Conservation (phyloP, 345 rosid species). For the Populus pruinosa region DNA sequence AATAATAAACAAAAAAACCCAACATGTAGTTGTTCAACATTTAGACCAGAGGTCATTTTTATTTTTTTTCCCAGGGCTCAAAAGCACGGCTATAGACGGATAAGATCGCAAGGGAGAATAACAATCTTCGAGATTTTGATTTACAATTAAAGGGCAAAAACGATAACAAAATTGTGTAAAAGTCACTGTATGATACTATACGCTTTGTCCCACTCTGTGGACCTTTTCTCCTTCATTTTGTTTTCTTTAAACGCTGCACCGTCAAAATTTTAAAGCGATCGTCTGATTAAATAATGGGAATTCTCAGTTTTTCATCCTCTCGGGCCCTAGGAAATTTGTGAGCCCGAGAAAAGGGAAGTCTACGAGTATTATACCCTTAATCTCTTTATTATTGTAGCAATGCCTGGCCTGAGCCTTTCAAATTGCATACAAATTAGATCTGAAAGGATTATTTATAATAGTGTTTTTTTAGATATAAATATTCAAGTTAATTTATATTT, state of each 20-base stretch:
- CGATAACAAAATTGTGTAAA: constrained; percentile 19
- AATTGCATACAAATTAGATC: neutral
- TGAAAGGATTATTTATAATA: neutral
- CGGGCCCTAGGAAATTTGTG: neutral
- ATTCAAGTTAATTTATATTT: too few relatives aligned
- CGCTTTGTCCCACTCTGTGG: constrained; percentile 48
- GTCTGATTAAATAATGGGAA: neutral
- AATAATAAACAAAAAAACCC: neutral
- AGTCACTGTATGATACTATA: constrained; percentile 32
- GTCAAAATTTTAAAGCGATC: neutral
- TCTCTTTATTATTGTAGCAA: neutral
- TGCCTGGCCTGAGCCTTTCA: neutral
- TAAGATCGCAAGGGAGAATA: constrained; percentile 2
- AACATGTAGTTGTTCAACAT: neutral
- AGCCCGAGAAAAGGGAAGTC: neutral
- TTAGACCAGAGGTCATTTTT: neutral
- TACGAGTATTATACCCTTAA: neutral
- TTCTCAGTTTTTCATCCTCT: neutral
- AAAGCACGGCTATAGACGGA: neutral
- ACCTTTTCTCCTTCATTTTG: constrained; percentile 21
- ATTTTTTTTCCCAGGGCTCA: neutral
- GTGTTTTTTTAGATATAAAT: too few relatives aligned
- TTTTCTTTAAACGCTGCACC: constrained; percentile 8
- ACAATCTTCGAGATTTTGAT: constrained; percentile 12
- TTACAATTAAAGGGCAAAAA: neutral